A percentile compares a stretch with the other conserved stretches of the same genome.
Evolutionary conservation across 225 moss, liverwort and hornwort genomes (phyloP).

Genomic region (Ulota crispa): DNA sequence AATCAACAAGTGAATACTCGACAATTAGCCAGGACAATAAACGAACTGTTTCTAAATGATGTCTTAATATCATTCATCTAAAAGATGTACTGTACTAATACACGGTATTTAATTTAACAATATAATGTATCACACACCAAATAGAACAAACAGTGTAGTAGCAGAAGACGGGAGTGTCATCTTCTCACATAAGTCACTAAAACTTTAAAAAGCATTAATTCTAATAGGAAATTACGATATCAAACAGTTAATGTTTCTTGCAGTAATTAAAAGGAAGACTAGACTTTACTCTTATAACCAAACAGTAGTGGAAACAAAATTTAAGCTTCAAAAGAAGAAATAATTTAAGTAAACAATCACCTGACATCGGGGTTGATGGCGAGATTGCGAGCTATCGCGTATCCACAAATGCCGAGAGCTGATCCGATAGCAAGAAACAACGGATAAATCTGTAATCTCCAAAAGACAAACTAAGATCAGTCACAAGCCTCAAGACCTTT

Average conservation of each 20-base stretch:
- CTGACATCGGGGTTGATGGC: constrained; percentile 96
- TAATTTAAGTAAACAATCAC: constrained; percentile 26
- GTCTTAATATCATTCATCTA: background rate
- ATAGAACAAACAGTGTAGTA: background rate
- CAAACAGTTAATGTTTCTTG: background rate
- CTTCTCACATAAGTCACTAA: background rate
- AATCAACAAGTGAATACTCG: background rate
- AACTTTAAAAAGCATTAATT: background rate
- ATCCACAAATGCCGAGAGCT: constrained; percentile 81
- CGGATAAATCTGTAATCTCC: constrained; percentile 72
- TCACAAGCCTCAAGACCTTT: background rate
- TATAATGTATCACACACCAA: background rate
- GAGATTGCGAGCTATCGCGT: constrained; percentile 77
- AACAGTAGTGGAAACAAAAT: background rate
- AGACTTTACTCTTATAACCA: background rate
- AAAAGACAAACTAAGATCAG: background rate
- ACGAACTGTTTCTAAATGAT: background rate
- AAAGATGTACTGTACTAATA: background rate
- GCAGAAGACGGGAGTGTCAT: background rate
- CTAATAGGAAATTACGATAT: background rate
- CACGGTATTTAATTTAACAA: background rate
- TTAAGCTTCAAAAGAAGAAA: background rate
- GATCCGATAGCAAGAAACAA: constrained; percentile 83
- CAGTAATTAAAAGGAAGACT: background rate
- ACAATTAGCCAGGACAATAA: background rate